Conservation (phyloP, 2,329 filamentous ascomycete species). For the Sporothrix mexicana region DNA sequence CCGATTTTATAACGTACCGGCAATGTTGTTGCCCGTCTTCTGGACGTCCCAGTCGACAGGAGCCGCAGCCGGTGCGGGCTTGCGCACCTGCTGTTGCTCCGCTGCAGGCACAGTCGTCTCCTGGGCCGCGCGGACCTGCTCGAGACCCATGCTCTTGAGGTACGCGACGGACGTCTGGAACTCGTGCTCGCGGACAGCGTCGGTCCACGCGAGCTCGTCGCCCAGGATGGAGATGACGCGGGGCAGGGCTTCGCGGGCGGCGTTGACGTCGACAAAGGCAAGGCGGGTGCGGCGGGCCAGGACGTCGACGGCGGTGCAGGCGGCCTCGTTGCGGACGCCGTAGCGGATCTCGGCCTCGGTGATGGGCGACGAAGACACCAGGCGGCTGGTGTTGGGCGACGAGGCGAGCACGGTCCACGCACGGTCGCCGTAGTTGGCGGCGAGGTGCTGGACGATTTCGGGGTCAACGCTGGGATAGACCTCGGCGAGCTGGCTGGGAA, state of each 20-base stretch:
- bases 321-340: slow-evolving; percentile 86
- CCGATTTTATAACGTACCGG: neutral
- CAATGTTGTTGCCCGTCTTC: slow-evolving; percentile 20
- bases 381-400: neutral
- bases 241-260: slow-evolving; percentile 83
- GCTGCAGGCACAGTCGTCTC: neutral
- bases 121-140: slow-evolving; percentile 47
- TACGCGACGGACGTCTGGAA: slow-evolving; percentile 72
- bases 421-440: slow-evolving; percentile 86
- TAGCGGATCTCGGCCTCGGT: slow-evolving; percentile 73
- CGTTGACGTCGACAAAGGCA: slow-evolving; percentile 90
- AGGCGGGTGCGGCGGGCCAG: slow-evolving; percentile 82
- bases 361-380: slow-evolving; percentile 30
- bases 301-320: slow-evolving; percentile 87
- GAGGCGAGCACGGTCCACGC: slow-evolving; percentile 74
- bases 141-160: slow-evolving; percentile 68
- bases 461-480: slow-evolving; percentile 86
- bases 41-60: slow-evolving; percentile 23
- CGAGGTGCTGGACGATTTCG: slow-evolving; percentile 87
- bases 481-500: slow-evolving; percentile 49
- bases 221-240: slow-evolving; percentile 88
- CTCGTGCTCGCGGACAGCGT: slow-evolving; percentile 72
- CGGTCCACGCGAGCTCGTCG: slow-evolving; percentile 80
- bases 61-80: neutral
- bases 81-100: neutral